Evolutionary conservation across 164 flowering plant genomes (phyloP).

Genomic region (Houttuynia cordata): DNA sequence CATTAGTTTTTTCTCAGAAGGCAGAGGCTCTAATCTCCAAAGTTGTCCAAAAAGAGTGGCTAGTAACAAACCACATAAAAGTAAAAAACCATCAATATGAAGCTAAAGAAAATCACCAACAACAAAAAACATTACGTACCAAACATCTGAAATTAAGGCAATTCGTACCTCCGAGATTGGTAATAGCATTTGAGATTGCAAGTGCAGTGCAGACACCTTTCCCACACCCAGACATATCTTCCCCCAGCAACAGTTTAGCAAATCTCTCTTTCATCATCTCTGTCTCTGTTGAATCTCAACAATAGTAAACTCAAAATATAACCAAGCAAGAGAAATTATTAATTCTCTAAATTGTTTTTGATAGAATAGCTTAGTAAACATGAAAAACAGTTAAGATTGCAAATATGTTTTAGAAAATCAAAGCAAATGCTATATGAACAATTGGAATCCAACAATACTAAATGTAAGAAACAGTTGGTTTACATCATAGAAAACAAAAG

Average conservation of each 20-base stretch:
- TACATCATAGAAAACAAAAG: too few relatives aligned
- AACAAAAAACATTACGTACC: not conserved
- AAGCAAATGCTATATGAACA: too few relatives aligned
- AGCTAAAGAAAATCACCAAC: too few relatives aligned
- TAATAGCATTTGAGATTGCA: constrained; percentile 85
- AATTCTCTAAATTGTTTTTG: too few relatives aligned
- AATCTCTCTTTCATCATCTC: constrained; percentile 93
- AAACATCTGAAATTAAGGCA: not conserved
- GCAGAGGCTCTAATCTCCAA: constrained; percentile 87
- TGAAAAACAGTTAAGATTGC: too few relatives aligned
- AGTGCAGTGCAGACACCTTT: constrained; percentile 80
- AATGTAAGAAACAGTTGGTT: too few relatives aligned
- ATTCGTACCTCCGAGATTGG: constrained; percentile 70
- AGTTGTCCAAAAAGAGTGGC: constrained; percentile 87
- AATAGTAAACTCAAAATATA: not conserved
- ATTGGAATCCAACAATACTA: too few relatives aligned
- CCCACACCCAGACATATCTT: constrained; percentile 95
- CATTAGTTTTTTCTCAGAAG: constrained; percentile 68
- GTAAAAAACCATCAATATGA: not conserved
- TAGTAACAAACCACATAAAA: constrained; percentile 9
- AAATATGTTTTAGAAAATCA: too few relatives aligned
- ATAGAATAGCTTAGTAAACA: too few relatives aligned
- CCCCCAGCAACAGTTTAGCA: constrained; percentile 80
- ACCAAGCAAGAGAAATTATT: not conserved
- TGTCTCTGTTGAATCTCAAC: constrained; percentile 23